phyloP scores from a whole-genome alignment of 148 eudicot species.

The Rhododendron molle region DNA sequence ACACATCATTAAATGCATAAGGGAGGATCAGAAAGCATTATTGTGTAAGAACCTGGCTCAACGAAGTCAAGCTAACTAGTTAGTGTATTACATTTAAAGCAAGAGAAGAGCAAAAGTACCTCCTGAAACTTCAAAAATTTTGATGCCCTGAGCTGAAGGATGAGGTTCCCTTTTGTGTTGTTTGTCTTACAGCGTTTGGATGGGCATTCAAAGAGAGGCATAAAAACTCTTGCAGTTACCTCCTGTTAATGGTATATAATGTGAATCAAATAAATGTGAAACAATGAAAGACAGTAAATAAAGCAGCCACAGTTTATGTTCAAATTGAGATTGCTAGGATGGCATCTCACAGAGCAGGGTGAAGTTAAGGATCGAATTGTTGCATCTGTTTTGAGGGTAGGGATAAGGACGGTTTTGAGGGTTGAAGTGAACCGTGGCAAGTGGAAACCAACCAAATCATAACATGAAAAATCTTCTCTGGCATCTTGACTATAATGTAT shows the following conservation, averaged over 20 bases:
- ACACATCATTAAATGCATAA: background rate
- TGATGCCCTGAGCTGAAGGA: slow-evolving; percentile 94
- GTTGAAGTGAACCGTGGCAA: background rate
- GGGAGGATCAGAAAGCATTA: background rate
- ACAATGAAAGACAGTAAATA: background rate
- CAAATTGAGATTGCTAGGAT: background rate
- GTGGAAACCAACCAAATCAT: background rate
- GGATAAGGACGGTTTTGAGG: background rate
- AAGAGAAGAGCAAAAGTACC: slow-evolving; percentile 31
- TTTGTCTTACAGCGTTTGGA: slow-evolving; percentile 69
- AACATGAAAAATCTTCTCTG: background rate
- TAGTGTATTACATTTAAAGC: background rate
- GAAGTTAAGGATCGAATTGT: background rate
- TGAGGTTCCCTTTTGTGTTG: slow-evolving; percentile 80
- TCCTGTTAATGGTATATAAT: slow-evolving; percentile 48
- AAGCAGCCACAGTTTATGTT: background rate
- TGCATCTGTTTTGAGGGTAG: background rate
- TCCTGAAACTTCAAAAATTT: slow-evolving; percentile 96
- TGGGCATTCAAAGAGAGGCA: slow-evolving; percentile 97
- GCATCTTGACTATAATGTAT: background rate
- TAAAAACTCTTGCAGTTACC: slow-evolving; percentile 88
- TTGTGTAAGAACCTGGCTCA: background rate
- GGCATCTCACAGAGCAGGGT: background rate
- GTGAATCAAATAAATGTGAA: background rate
- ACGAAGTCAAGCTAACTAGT: background rate